Evolutionary conservation across 1,284 basidiomycete genomes (phyloP).

Genomic region (Exobasidium rhododendri): DNA sequence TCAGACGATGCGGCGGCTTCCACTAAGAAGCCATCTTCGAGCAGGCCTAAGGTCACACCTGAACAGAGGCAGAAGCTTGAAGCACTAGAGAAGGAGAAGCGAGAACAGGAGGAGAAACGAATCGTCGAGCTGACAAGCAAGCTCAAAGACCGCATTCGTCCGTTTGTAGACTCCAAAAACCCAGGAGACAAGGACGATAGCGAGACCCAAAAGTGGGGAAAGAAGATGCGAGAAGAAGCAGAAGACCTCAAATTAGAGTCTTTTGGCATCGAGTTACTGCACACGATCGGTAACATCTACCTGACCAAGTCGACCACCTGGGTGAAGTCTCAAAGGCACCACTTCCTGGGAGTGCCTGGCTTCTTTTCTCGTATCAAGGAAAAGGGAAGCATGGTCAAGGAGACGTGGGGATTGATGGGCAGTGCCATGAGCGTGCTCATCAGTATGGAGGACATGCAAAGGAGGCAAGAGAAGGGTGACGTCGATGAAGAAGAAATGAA

Average conservation of each 20-base stretch:
- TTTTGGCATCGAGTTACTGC: conserved; percentile 85
- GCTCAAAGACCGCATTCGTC: conserved; percentile 53
- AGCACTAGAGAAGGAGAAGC: conserved; percentile 53
- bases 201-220: conserved; percentile 66
- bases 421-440: conserved; percentile 63
- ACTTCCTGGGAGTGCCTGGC: conserved; percentile 79
- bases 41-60: conserved; percentile 65
- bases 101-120: conserved; percentile 49
- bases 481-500: conserved; percentile 68
- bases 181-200: conserved; percentile 82
- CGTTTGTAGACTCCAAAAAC: conserved; percentile 64
- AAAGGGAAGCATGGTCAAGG: conserved; percentile 70
- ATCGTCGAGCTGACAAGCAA: conserved; percentile 47
- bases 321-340: conserved; percentile 67
- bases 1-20: conserved; percentile 56
- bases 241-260: conserved; percentile 97
- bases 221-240: conserved; percentile 76
- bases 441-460: conserved; percentile 80
- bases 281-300: conserved; percentile 66
- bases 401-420: conserved; percentile 55
- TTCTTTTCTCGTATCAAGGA: conserved; percentile 94
- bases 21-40: conserved; percentile 18
- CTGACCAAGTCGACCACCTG: conserved; percentile 88
- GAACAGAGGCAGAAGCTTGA: conserved; percentile 64
- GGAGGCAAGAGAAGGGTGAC: conserved; percentile 80